Evolutionary conservation across 148 eudicot species (phyloP), one percentile per base, ranked within the genome.

Genomic region (Heliosperma pusillum): DNA sequence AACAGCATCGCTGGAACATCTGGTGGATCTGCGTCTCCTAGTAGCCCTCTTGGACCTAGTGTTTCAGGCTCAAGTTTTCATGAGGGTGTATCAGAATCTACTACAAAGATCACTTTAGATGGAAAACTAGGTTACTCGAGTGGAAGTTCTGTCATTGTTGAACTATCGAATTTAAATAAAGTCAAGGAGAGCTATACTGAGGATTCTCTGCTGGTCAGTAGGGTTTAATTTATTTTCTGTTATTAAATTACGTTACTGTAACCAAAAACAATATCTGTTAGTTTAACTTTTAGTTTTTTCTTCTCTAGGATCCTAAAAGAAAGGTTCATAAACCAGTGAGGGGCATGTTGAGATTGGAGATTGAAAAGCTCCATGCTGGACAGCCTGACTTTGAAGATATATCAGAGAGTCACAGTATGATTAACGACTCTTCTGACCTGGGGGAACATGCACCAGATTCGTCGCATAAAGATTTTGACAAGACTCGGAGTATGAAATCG

Each of bases 161-260:
- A 95, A 80, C 86, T 95, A 57, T 95, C 99, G 60, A 95, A 95
- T 85, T 81, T 95, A 75, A 92, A 88, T 82, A 95, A 95, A 86
- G 99, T 95, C 68, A 95, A 95, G 79, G 99, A 95, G 88, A 82
- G 97, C 83, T 95, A 95, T 77, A 92, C 97, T 2, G 99, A 95
- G 85, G 99, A 95, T 81, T 88, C 96, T 52, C 87, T 95, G 71
- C 92, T 84, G 99, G 99, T 95, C 9, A 76, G 86, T 62, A 25
- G 17, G 50, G 16, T 76, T 56, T 40, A 45, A n/a, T 13, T 52
- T 24, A 9, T n/a, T 67, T 64, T 61, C 63, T 20, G 20, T 50
- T 57, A 62, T 67, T 8, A 8, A 47, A 24, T 40, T 29, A 30
- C 22, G 52, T 21, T 70, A 25, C 20, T 26, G 27, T 52, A 7